Percentiles rank a stretch among this genome's conserved stretches.
These are phyloP conservation scores for Boletellus ananiceps DNA, from an alignment of 768 basidiomycete species.

Conservation along the genomic window DNA sequence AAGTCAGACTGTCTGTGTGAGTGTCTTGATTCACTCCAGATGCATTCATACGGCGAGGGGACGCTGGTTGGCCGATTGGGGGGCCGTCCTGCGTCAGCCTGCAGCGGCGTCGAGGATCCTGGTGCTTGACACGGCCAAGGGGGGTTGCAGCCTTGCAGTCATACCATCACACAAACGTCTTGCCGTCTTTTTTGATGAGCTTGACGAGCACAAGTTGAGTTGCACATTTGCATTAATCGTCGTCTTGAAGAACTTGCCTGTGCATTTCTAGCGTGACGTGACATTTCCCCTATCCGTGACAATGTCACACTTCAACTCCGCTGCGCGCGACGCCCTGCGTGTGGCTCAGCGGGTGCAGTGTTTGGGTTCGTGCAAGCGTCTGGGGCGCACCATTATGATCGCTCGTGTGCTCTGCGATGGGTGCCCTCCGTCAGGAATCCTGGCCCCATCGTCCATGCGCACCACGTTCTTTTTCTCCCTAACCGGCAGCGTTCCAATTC, in stretches of 20 bases:
- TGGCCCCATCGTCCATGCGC: neutral
- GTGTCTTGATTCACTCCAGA: conserved; percentile 31
- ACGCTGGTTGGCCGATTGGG: conserved; percentile 10
- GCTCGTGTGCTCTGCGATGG: neutral
- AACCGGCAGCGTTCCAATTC: conserved; percentile 15
- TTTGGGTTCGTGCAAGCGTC: neutral
- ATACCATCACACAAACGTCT: conserved; percentile 28
- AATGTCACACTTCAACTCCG: conserved; percentile 17
- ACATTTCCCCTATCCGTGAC: conserved; percentile 28
- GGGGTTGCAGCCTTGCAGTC: conserved; percentile 13
- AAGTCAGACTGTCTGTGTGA: conserved; percentile 21
- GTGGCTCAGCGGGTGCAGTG: neutral
- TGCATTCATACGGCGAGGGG: conserved; percentile 22
- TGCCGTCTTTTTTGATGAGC: conserved; percentile 16
- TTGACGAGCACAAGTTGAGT: conserved; percentile 30
- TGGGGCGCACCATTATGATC: conserved; percentile 1
- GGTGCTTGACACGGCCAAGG: conserved; percentile 5
- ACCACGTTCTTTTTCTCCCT: neutral
- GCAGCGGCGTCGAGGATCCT: neutral
- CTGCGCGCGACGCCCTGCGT: neutral
- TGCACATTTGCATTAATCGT: conserved; percentile 21
- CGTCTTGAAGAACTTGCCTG: conserved; percentile 31
- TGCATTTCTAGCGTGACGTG: conserved; percentile 22
- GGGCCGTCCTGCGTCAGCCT: neutral
- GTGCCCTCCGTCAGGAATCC: neutral